A percentile compares a stretch with the other conserved stretches of the same genome.
These are phyloP conservation scores for Colletotrichum sp. DNA, from an alignment of 2,329 filamentous ascomycete species.

Conservation along the genomic window DNA sequence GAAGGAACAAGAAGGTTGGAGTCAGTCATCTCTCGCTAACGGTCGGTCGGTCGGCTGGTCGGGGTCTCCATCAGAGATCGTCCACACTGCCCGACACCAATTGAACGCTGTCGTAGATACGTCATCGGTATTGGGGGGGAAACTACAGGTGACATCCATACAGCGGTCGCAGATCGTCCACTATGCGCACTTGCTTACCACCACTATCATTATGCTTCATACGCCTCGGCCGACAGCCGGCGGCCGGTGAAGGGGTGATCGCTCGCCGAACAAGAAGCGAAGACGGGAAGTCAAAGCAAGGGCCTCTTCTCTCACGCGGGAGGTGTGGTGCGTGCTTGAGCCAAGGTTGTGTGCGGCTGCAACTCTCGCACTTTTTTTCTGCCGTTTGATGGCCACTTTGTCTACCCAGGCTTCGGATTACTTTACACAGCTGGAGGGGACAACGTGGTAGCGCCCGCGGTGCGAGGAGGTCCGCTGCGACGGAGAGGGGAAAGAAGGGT, in stretches of 20 bases:
- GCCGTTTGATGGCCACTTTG: background rate
- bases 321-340: background rate
- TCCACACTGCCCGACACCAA: background rate
- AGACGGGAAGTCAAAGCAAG: slow-evolving; percentile 1
- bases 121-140: background rate
- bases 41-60: background rate
- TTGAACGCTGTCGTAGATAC: background rate
- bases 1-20: background rate
- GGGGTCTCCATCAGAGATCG: background rate
- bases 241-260: background rate
- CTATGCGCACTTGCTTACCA: background rate
- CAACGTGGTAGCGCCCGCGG: background rate
- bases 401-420: background rate
- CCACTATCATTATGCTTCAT: background rate
- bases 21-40: background rate
- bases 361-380: background rate
- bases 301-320: background rate
- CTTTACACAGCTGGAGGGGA: background rate
- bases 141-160: background rate
- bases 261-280: background rate
- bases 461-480: background rate
- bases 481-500: background rate
- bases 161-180: background rate
- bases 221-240: background rate
- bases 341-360: background rate